phyloP scores from a whole-genome alignment of 192 early-diverging fungal genomes.

The Coemansia aciculifera region DNA sequence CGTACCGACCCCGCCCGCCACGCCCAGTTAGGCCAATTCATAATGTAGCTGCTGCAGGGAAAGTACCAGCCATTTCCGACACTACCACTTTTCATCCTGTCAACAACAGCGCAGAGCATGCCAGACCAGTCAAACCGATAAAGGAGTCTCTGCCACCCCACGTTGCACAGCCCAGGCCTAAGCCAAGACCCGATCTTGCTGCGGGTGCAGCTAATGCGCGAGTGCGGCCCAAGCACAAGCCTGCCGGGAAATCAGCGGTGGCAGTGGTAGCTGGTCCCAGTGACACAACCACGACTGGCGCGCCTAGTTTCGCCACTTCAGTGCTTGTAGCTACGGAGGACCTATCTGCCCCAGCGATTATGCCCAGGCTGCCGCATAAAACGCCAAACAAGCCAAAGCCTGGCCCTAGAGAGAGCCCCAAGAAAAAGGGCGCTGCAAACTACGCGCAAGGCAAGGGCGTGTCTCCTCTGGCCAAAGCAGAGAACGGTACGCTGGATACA shows the following conservation, averaged over 20 bases:
- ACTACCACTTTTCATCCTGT: background rate
- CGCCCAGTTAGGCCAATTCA: background rate
- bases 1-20: conserved; percentile 1
- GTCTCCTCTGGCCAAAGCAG: background rate
- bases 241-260: background rate
- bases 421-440: background rate
- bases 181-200: background rate
- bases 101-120: background rate
- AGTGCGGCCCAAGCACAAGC: conserved; percentile 5
- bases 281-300: background rate
- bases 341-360: background rate
- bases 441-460: background rate
- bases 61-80: background rate
- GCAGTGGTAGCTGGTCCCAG: background rate
- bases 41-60: background rate
- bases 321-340: background rate
- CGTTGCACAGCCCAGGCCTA: background rate
- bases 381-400: background rate
- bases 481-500: background rate
- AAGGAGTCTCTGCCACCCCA: background rate
- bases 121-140: background rate
- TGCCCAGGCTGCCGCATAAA: background rate
- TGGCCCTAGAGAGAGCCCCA: conserved; percentile 1
- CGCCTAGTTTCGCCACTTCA: background rate
- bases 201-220: background rate